Conservation (phyloP, 331 rosid species). For the Rhamnella rubrinervis region DNA sequence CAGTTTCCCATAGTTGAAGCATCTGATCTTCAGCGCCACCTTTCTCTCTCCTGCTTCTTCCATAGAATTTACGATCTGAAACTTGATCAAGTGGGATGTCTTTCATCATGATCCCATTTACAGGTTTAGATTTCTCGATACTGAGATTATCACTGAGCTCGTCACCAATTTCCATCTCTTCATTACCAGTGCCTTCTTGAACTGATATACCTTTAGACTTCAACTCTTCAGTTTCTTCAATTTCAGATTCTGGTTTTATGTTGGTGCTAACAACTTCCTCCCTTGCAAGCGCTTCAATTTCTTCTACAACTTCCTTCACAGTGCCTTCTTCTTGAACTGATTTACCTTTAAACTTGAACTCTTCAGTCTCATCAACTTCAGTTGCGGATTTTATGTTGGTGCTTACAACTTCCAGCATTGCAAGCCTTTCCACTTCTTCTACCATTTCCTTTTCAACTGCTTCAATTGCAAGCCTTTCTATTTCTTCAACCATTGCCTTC, state of each 20-base stretch:
- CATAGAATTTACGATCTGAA: slow-evolving; percentile 43
- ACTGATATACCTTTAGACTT: slow-evolving; percentile 20
- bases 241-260: slow-evolving; percentile 25
- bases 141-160: slow-evolving; percentile 24
- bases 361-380: slow-evolving; percentile 23
- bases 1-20: slow-evolving; percentile 67
- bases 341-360: slow-evolving; percentile 24
- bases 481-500: slow-evolving; percentile 53
- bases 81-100: slow-evolving; percentile 85
- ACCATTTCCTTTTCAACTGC: slow-evolving; percentile 29
- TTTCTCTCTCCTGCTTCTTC: slow-evolving; percentile 45
- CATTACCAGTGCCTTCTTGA: slow-evolving; percentile 22
- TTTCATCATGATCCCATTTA: slow-evolving; percentile 55
- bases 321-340: slow-evolving; percentile 25
- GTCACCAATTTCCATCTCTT: slow-evolving; percentile 29
- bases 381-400: slow-evolving; percentile 26
- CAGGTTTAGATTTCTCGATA: slow-evolving; percentile 43
- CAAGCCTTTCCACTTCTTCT: slow-evolving; percentile 24
- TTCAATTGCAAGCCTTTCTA: slow-evolving; percentile 34
- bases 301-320: slow-evolving; percentile 25
- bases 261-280: slow-evolving; percentile 30
- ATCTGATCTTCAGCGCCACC: slow-evolving; percentile 52
- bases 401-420: slow-evolving; percentile 32
- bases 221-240: slow-evolving; percentile 25
- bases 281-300: slow-evolving; percentile 22